Evolutionary conservation across 2,329 filamentous ascomycete species (phyloP).

Genomic region (Claviceps citrina): DNA sequence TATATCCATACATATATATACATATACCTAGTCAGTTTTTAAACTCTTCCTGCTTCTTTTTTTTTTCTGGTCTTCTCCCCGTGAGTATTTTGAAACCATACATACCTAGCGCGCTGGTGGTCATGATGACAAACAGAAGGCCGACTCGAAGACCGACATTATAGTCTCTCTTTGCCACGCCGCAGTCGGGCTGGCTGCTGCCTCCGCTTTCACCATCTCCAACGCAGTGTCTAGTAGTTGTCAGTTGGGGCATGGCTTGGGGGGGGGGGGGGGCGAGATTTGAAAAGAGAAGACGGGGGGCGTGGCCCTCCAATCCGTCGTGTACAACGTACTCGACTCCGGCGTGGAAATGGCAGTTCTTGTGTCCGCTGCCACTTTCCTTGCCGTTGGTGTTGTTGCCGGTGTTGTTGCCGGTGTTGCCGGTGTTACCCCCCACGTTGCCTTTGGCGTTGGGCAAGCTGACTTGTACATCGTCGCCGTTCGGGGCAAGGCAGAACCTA

Average conservation of each 20-base stretch:
- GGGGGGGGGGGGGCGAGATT: too few species aligned
- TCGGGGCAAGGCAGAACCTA: constrained; percentile 46
- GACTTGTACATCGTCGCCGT: constrained; percentile 46
- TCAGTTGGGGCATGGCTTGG: constrained; percentile 6
- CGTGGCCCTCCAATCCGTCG: too few species aligned
- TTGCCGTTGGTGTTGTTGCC: neutral
- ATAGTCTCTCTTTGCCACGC: constrained; percentile 37
- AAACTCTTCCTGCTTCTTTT: too few species aligned
- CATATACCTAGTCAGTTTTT: too few species aligned
- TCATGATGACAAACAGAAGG: constrained; percentile 55
- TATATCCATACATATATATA: too few species aligned
- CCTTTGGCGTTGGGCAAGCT: constrained; percentile 17
- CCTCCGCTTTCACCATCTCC: constrained; percentile 23
- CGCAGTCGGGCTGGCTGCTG: constrained; percentile 24
- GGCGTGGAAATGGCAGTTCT: constrained; percentile 48
- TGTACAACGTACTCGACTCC: constrained; percentile 52
- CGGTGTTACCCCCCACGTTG: constrained; percentile 8
- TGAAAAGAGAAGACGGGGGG: neutral
- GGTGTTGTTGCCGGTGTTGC: constrained; percentile 1
- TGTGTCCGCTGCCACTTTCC: constrained; percentile 6
- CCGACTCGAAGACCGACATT: constrained; percentile 54
- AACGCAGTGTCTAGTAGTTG: constrained; percentile 36
- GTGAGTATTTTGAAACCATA: neutral
- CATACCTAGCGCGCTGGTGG: constrained; percentile 48
- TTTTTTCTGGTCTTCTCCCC: too few species aligned